These are phyloP conservation scores for Didymella keratinophila DNA, from an alignment of 2,329 filamentous ascomycete species.

Conservation along the genomic window DNA sequence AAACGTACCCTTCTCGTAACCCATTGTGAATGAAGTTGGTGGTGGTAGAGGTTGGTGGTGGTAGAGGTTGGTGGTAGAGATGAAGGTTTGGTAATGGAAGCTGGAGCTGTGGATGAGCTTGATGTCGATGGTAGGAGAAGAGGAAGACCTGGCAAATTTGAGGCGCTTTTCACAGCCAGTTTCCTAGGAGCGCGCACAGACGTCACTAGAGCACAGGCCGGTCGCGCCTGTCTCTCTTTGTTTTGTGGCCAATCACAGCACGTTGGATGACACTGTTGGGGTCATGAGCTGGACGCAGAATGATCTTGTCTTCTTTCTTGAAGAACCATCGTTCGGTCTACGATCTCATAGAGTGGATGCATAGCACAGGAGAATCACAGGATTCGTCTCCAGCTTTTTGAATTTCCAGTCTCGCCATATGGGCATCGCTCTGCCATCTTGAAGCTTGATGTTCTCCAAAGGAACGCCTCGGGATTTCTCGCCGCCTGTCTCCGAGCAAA, in stretches of 20 bases:
- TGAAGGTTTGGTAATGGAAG: slow-evolving; percentile 26
- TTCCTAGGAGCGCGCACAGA: slow-evolving; percentile 4
- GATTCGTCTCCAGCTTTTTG: neutral
- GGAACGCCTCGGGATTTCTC: slow-evolving; percentile 8
- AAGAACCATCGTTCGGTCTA: neutral
- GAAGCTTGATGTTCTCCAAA: neutral
- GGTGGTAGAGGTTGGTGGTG: slow-evolving; percentile 26
- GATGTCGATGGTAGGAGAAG: slow-evolving; percentile 21
- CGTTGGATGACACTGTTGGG: slow-evolving; percentile 11
- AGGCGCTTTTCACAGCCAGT: slow-evolving; percentile 25
- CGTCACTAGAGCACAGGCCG: slow-evolving; percentile 9
- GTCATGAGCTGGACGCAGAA: neutral
- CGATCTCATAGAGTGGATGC: neutral
- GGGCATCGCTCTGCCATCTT: slow-evolving; percentile 6
- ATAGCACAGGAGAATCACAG: neutral
- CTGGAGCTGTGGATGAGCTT: slow-evolving; percentile 23
- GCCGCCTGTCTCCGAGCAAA: slow-evolving; percentile 17
- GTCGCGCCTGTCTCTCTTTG: slow-evolving; percentile 6
- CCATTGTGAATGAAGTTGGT: slow-evolving; percentile 47
- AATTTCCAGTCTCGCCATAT: neutral
- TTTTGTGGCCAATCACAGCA: slow-evolving; percentile 11
- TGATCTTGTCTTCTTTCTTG: neutral
- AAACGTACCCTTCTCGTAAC: slow-evolving; percentile 52
- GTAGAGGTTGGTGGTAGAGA: slow-evolving; percentile 26
- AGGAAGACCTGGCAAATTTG: slow-evolving; percentile 24